Base-by-base conservation (phyloP, 1,284 basidiomycete genomes). In the Vanrija humicola region DNA sequence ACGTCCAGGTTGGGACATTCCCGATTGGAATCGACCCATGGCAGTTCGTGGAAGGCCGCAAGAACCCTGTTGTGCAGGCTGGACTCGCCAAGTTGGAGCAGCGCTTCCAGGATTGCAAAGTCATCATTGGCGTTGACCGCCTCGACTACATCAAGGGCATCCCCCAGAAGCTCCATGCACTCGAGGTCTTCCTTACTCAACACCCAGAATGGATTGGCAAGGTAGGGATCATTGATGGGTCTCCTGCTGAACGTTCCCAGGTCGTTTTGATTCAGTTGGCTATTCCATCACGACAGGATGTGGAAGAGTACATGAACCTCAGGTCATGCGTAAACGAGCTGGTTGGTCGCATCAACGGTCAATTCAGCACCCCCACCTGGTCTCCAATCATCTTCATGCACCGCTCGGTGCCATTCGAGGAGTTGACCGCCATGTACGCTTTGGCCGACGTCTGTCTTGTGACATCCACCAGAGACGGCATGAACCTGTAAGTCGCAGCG, bases 331-430 rank as follows among this genome's bases (percentile, higher is more conserved):
- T 98, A 48, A 98, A 98, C 79, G 95, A 98, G 75, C 84, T 97
- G 39, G 95, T 98, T 15, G 96, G 96, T 0, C 85, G 95, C 28
- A 98, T 98, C 79, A 98, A 98, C 70, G 96, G 96, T 6, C 86
- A 92, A 9, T 98, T 98, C 69, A 96, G 96, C 21, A 98, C 95
- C 0, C 93, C 98, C 62, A 94, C 98, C 67, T 96, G 94, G 73
- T 96, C 97, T 89, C 95, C 95, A 5, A 98, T 98, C 63, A 95
- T 98, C 75, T 98, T 96, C 77, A 89, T 98, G 88, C 92, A 96
- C 82, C 93, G 96, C 74, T 89, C 86, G 64, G 82, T 98, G 60
- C 80, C 85, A 3, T 96, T 98, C 69, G 91, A 97, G 71, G 95
- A 98, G 75, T 83, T 98, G 5, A 96, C 92, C 59, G 96, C 95